Evolutionary conservation across 1,284 basidiomycete genomes (phyloP), one percentile per base, ranked within the genome.

Genomic region (Dichomitus squalens): DNA sequence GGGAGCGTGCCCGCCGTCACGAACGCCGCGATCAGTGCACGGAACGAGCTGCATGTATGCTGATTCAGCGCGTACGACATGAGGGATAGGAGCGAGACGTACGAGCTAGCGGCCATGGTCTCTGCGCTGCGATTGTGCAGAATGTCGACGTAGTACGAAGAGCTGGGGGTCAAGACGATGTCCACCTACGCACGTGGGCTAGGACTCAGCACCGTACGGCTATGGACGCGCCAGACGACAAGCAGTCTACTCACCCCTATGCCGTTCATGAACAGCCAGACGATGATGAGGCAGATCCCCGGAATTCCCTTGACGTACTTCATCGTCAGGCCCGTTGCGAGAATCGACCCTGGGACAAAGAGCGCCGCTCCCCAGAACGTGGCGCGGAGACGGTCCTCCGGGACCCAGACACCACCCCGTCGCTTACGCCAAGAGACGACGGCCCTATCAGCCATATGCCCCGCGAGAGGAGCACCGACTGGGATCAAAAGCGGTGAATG

Each of bases 361-460:
- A 83, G 29, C 0, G 72, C 72, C 0, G 75, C 74, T 12, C 83
- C 85, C 7, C 79, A 58, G 39, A 84, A 67, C 0, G 75, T 74
- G 0, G 79, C 82, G 9, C 78, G 73, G 23, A 88, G 74, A 4
- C 87, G 76, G 64, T 88, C 87, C 66, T 90, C 87, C 0, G 86
- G 84, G 3, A 76, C 74, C 80, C 76, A 80, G 14, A 71, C 61
- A 5, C 74, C 84, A 41, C 77, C 76, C 33, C 86, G 76, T n/a
- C 75, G 70, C 52, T 71, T 71, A 29, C 80, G 79, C 68, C 78
- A 83, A 11, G 66, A 68, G 16, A 73, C 68, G 21, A 90, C 75
- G 0, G 74, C 72, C 18, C 60, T 57, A 67, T 89, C 87, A 0
- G 85, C 84, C 2, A 81, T 61, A 3, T 74, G 72, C 0, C 86